Conservation (phyloP, 495 filamentous ascomycete species). For the Hyaloscypha hepaticicola region DNA sequence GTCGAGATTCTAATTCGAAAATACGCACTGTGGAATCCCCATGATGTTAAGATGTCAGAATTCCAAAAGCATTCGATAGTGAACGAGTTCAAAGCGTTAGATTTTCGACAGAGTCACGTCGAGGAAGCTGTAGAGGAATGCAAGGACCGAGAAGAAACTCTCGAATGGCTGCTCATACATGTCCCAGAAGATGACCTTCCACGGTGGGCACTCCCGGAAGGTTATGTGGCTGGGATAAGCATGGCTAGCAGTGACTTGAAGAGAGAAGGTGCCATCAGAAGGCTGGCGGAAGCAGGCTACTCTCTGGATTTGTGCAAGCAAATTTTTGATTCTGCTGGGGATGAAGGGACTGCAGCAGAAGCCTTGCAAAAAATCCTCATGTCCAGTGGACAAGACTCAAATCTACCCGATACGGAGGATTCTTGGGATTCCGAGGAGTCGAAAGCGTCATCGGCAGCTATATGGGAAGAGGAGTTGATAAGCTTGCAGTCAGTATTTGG, state of each 20-base stretch:
- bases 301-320: constrained; percentile 77
- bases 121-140: constrained; percentile 85
- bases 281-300: constrained; percentile 81
- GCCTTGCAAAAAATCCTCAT: constrained; percentile 69
- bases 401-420: constrained; percentile 7
- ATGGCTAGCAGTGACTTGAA: constrained; percentile 77
- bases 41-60: constrained; percentile 61
- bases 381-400: constrained; percentile 39
- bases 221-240: constrained; percentile 82
- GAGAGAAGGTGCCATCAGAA: constrained; percentile 74
- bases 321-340: constrained; percentile 62
- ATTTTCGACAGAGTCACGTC: constrained; percentile 83
- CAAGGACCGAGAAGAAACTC: constrained; percentile 87
- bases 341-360: constrained; percentile 80
- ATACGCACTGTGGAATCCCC: constrained; percentile 83
- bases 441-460: constrained; percentile 47
- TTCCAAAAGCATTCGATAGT: constrained; percentile 59
- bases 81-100: constrained; percentile 70
- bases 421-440: constrained; percentile 32
- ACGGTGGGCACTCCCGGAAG: constrained; percentile 83
- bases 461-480: constrained; percentile 84
- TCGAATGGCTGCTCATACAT: constrained; percentile 92
- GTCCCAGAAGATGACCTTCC: constrained; percentile 96
- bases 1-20: constrained; percentile 76
- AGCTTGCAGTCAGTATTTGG: constrained; percentile 80